Evolutionary conservation across 148 eudicot genomes (phyloP).

Genomic region (Cornus controversa): DNA sequence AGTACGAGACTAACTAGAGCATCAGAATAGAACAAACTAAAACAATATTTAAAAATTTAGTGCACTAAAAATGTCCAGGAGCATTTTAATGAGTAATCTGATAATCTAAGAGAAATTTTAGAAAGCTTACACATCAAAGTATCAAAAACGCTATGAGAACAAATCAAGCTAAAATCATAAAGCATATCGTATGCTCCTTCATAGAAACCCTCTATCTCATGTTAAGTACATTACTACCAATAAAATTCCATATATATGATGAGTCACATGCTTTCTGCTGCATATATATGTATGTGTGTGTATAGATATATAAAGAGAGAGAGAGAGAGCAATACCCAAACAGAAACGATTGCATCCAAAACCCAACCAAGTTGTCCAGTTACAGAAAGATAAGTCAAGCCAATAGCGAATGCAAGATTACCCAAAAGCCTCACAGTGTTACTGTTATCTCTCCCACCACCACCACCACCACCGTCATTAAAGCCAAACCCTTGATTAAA

Average conservation of each 20-base stretch:
- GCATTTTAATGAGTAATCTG: no score
- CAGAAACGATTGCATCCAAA: conserved; percentile 79
- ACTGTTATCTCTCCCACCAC: conserved; percentile 47
- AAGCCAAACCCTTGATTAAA: conserved; percentile 52
- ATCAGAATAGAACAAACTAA: no score
- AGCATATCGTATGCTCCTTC: neutral
- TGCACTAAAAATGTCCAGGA: no score
- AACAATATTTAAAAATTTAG: no score
- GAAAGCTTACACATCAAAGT: no score
- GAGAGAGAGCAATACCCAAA: conserved; percentile 60
- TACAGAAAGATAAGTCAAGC: conserved; percentile 74
- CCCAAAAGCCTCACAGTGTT: conserved; percentile 52
- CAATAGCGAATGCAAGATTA: conserved; percentile 76
- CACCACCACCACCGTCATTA: conserved; percentile 59
- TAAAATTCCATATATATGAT: neutral
- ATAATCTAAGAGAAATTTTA: no score
- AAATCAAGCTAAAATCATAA: neutral
- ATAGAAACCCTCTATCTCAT: neutral
- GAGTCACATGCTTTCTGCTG: neutral
- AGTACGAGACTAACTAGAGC: no score
- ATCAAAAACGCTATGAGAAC: no score
- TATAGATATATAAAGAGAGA: no score
- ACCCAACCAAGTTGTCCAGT: conserved; percentile 95
- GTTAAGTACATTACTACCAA: neutral
- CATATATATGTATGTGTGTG: neutral